Base-by-base conservation (phyloP, 2,329 filamentous ascomycete species). In the Epichloe amarillans region DNA sequence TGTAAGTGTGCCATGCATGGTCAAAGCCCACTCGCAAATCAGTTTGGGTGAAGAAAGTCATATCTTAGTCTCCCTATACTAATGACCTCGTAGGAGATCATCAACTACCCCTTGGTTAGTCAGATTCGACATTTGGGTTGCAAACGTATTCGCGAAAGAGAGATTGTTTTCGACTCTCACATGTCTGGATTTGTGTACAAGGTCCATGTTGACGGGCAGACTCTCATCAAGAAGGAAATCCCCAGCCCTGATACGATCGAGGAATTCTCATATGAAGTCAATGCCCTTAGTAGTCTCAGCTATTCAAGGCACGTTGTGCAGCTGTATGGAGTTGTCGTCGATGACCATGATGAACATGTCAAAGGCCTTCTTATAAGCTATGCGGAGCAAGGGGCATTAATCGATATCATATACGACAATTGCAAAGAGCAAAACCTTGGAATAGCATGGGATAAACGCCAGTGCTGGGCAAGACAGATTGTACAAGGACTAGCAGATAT, bases 101-200 rank as follows among this genome's bases (percentile, higher is more conserved):
- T 98, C 52, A 76, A 81, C 10, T 97, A 91, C 61, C 93, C 93
- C 3, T 76, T 81, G 0, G 71, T 83, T 23, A 79, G 78, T 39
- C 81, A 85, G 54, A 78, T 97, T 52, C 76, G 82, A 15, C 88
- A 97, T 65, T 72, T 96, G 48, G 66, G 69, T 37, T 86, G 81
- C 58, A 72, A 68, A 55, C 77, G 73, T 52, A 82, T 84, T 65
- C 76, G 73, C 37, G 91, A 97, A 64, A 79, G 77, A 46, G 80
- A 88, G 38, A 73, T 98, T 37, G 74, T 80, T 41, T 96, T 98
- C 60, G 86, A 94, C 57, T 86, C 88, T 1, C 93, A 98, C 69
- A 80, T 97, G 65, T 97, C 91, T 21, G 93, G 93, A 1, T 98
- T 97, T 63, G 93, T 97, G 17, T 98, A 97, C 74, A 95, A 94